These are phyloP conservation scores for Nectriaceae sp. DNA, from an alignment of 2,329 filamentous ascomycete species.

Conservation along the genomic window DNA sequence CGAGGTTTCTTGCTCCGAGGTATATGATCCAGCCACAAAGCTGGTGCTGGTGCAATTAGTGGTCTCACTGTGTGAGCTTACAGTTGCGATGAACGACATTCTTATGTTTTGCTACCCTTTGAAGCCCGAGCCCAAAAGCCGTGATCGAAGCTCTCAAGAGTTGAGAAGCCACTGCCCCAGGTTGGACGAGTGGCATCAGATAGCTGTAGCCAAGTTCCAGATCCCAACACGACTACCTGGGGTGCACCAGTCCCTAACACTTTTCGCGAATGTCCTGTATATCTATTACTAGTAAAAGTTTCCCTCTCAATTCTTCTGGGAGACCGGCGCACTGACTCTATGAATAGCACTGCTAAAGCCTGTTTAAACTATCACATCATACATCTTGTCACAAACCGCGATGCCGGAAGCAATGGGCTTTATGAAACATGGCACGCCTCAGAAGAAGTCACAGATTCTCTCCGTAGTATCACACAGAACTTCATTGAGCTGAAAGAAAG, in stretches of 20 bases:
- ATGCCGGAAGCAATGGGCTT: too few species aligned
- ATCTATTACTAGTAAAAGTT: constrained; percentile 8
- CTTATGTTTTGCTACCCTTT: not conserved
- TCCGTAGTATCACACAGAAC: not conserved
- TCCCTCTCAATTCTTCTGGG: not conserved
- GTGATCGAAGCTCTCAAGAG: not conserved
- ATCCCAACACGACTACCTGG: not conserved
- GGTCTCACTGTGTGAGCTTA: constrained; percentile 7
- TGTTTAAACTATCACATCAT: constrained; percentile 1
- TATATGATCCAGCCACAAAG: constrained; percentile 48
- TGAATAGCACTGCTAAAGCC: constrained; percentile 6
- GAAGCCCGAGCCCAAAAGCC: not conserved
- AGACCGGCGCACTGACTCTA: not conserved
- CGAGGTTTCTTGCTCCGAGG: constrained; percentile 44
- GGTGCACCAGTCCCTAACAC: constrained; percentile 1
- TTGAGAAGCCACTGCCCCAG: not conserved
- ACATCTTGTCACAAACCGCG: not conserved
- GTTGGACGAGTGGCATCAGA: constrained; percentile 8
- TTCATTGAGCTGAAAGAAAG: constrained; percentile 1
- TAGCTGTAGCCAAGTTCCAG: constrained; percentile 2
- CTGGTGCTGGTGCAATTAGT: constrained; percentile 32
- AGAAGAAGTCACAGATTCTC: constrained; percentile 4
- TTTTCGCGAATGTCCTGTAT: constrained; percentile 5
- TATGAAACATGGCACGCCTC: constrained; percentile 6
- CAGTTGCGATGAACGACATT: constrained; percentile 4